Conservation (phyloP, 2,329 filamentous ascomycete species). For the Aspergillus phoenicis region DNA sequence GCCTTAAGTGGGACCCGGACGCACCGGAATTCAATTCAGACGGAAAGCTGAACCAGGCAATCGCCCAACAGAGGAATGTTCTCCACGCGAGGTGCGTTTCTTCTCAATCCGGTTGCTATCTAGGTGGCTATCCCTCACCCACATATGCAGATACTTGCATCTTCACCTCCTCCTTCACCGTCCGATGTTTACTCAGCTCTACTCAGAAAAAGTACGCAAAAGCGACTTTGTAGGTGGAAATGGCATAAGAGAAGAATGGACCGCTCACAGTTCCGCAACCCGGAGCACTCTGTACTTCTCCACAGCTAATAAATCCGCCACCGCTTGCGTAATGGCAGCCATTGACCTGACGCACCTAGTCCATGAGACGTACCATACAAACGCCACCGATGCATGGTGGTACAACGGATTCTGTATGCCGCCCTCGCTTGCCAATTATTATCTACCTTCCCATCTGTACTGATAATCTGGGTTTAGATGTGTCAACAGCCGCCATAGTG, state of each 20-base stretch:
- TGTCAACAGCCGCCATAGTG: slow-evolving; percentile 35
- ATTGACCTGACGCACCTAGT: slow-evolving; percentile 35
- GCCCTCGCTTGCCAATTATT: not conserved
- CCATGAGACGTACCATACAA: slow-evolving; percentile 31
- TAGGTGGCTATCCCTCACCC: not conserved
- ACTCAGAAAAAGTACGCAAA: slow-evolving; percentile 22
- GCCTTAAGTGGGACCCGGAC: no score
- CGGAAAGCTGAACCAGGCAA: not conserved
- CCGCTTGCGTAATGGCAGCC: slow-evolving; percentile 34
- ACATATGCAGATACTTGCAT: slow-evolving; percentile 32
- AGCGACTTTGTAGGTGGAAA: not conserved
- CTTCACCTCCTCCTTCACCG: slow-evolving; percentile 38
- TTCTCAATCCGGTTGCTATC: not conserved
- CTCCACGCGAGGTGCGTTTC: slow-evolving; percentile 31
- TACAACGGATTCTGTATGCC: slow-evolving; percentile 44
- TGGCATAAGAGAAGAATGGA: not conserved
- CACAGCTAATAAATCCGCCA: slow-evolving; percentile 33
- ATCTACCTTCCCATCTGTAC: not conserved
- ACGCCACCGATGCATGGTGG: slow-evolving; percentile 40
- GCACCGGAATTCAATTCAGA: no score
- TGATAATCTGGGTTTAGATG: slow-evolving; percentile 23
- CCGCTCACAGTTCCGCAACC: slow-evolving; percentile 2
- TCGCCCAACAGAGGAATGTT: slow-evolving; percentile 34
- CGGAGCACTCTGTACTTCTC: slow-evolving; percentile 25
- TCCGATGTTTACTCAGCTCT: slow-evolving; percentile 38